phyloP scores from a whole-genome alignment of 2,329 filamentous ascomycete species.

The Orbilia brochopaga region DNA sequence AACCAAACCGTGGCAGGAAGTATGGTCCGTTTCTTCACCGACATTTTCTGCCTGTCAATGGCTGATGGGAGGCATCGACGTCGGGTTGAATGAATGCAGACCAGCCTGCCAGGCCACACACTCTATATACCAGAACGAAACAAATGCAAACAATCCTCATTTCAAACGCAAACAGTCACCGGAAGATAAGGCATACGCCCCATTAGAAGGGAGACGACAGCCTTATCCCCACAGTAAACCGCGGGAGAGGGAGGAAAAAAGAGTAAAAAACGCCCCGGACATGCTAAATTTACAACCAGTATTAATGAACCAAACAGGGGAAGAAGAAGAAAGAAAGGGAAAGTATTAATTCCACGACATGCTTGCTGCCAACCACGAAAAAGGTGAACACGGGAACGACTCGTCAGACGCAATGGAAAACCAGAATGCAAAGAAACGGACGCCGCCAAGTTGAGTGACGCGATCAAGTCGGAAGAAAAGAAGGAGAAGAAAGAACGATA shows the following conservation, averaged over 20 bases:
- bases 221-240: not conserved
- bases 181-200: not conserved
- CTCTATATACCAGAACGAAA: not conserved
- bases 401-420: slow-evolving; percentile 1
- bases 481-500: slow-evolving; percentile 10
- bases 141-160: not conserved
- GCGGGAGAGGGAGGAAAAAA: slow-evolving; percentile 13
- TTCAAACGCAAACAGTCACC: no score
- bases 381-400: slow-evolving; percentile 8
- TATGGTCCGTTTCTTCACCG: not conserved
- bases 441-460: slow-evolving; percentile 48
- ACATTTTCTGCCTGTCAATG: no score
- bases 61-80: no score
- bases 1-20: not conserved
- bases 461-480: slow-evolving; percentile 8
- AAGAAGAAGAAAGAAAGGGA: slow-evolving; percentile 15
- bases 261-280: slow-evolving; percentile 41
- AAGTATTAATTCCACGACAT: slow-evolving; percentile 33
- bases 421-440: slow-evolving; percentile 19
- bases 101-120: not conserved
- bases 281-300: slow-evolving; percentile 50
- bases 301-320: slow-evolving; percentile 21
- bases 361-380: slow-evolving; percentile 14
- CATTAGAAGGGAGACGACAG: slow-evolving; percentile 8
- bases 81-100: not conserved